Conservation (phyloP, 768 basidiomycete genomes). For the Cystobasidium tubakii region DNA sequence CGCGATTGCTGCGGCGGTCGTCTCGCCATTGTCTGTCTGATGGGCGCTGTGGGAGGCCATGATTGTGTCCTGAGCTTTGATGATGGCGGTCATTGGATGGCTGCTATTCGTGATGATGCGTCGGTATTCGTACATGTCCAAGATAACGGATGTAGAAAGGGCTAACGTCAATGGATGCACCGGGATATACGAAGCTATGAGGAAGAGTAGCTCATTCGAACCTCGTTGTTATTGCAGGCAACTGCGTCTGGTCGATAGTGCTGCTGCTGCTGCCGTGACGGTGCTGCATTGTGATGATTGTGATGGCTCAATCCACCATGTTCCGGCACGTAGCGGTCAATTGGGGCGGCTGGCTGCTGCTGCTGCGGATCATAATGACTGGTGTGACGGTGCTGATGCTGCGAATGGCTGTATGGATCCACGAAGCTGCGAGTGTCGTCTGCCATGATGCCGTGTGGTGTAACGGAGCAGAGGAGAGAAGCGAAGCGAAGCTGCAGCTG, state of each 20-base stretch:
- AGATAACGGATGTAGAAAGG: neutral
- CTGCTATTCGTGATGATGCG: neutral
- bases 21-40: neutral
- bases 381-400: no score
- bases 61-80: neutral
- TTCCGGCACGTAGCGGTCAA: neutral
- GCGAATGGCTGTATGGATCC: neutral
- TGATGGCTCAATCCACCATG: neutral
- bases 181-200: neutral
- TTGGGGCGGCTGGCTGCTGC: neutral
- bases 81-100: neutral
- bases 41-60: neutral
- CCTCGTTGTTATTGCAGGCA: slow-evolving; percentile 1
- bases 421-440: neutral
- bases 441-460: neutral
- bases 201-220: neutral
- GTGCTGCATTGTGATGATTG: no score
- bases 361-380: neutral
- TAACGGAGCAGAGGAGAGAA: neutral
- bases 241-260: neutral
- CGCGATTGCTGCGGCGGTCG: neutral
- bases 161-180: slow-evolving; percentile 3
- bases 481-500: no score
- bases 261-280: neutral
- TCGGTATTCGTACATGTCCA: neutral